These are phyloP conservation scores for Pichia californica DNA, from an alignment of 805 yeast genomes.

Conservation along the genomic window DNA sequence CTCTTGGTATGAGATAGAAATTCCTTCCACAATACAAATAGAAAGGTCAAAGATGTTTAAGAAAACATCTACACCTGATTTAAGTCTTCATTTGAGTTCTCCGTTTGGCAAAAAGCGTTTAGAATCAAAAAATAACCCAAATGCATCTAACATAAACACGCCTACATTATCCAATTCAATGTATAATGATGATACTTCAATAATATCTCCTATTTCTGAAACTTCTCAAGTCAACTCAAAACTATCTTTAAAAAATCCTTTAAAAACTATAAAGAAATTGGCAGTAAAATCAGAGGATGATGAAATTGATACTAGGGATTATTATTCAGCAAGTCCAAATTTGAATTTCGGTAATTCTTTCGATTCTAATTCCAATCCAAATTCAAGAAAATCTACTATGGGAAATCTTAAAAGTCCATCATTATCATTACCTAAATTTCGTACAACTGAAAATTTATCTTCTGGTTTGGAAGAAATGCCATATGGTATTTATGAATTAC, in stretches of 20 bases:
- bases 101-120: conserved; percentile 8
- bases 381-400: conserved; percentile 1
- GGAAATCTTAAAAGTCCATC: conserved; percentile 6
- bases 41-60: no score
- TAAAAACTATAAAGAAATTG: conserved; percentile 11
- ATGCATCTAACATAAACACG: no score
- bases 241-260: conserved; percentile 8
- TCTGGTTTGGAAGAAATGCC: conserved; percentile 25
- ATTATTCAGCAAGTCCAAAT: conserved; percentile 16
- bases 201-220: background rate
- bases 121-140: background rate
- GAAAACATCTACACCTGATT: conserved; percentile 4
- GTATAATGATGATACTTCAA: background rate
- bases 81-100: conserved; percentile 6
- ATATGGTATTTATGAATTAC: conserved; percentile 28
- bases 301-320: conserved; percentile 14
- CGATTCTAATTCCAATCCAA: conserved; percentile 2
- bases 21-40: no score
- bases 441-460: conserved; percentile 21
- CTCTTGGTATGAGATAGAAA: no score
- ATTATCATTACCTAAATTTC: conserved; percentile 13
- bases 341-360: conserved; percentile 9
- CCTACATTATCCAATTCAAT: no score
- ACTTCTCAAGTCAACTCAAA: background rate
- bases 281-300: conserved; percentile 8